Evolutionary conservation across 2,329 filamentous ascomycete genomes (phyloP).

Genomic region (Fusarium chlamydosporum): DNA sequence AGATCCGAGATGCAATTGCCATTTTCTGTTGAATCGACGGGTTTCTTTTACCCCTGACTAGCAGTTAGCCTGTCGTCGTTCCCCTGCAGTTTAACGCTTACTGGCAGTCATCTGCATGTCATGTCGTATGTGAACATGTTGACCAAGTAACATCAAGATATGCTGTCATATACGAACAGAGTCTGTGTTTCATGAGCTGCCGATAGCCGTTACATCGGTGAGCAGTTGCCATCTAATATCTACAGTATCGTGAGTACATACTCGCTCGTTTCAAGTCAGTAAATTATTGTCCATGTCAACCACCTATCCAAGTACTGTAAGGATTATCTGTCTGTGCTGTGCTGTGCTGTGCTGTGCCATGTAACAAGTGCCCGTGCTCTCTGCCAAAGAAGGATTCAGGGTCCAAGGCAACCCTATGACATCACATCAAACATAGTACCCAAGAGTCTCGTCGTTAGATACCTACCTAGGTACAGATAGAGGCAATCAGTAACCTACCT

Average conservation of each 20-base stretch:
- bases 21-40: neutral
- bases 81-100: conserved; percentile 14
- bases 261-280: conserved; percentile 1
- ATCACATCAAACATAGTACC: conserved; percentile 1
- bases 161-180: neutral
- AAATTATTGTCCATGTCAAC: conserved; percentile 4
- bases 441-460: neutral
- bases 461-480: too few species aligned
- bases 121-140: conserved; percentile 9
- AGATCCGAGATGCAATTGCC: neutral
- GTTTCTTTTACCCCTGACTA: conserved; percentile 26
- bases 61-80: neutral
- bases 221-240: neutral
- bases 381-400: conserved; percentile 3
- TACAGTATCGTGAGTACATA: neutral
- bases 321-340: neutral
- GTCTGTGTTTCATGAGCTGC: neutral
- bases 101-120: neutral
- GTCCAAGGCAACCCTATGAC: conserved; percentile 15
- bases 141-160: conserved; percentile 26
- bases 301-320: too few species aligned
- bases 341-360: neutral
- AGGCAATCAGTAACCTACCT: too few species aligned
- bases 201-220: neutral
- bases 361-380: conserved; percentile 4